A percentile compares a stretch with the other conserved stretches of the same genome.
Evolutionary conservation across 495 filamentous ascomycete genomes (phyloP).

Genomic region (Bombardia bombarda): DNA sequence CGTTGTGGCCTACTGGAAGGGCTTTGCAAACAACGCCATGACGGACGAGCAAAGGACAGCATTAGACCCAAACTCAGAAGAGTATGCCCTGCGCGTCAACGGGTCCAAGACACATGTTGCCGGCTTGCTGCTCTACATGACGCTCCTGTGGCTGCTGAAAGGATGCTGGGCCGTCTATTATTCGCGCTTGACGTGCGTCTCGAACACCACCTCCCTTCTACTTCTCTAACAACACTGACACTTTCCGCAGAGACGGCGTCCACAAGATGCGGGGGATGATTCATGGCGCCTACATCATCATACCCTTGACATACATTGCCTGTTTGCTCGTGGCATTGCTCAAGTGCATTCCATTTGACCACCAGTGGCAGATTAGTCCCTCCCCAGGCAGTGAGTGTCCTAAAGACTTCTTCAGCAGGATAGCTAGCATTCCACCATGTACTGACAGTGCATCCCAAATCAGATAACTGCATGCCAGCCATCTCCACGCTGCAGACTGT

Average conservation of each 20-base stretch:
- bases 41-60: constrained; percentile 37
- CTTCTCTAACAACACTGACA: too few relatives aligned
- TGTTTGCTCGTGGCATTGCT: constrained; percentile 35
- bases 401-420: not conserved
- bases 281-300: constrained; percentile 34
- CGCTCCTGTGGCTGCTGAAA: constrained; percentile 49
- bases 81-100: constrained; percentile 42
- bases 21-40: constrained; percentile 53
- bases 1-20: constrained; percentile 33
- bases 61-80: constrained; percentile 29
- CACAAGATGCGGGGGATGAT: constrained; percentile 38
- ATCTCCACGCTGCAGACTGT: not conserved
- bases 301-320: constrained; percentile 41
- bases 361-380: constrained; percentile 53
- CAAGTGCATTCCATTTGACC: constrained; percentile 39
- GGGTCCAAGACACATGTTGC: constrained; percentile 50
- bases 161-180: constrained; percentile 53
- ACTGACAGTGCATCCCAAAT: not conserved
- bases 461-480: not conserved
- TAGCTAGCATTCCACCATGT: not conserved
- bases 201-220: not conserved
- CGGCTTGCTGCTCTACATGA: constrained; percentile 50
- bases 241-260: constrained; percentile 34
- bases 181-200: constrained; percentile 43
- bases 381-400: constrained; percentile 43